Conservation (phyloP, 352 stramenopile genomes). For the Pythium angustatum region DNA sequence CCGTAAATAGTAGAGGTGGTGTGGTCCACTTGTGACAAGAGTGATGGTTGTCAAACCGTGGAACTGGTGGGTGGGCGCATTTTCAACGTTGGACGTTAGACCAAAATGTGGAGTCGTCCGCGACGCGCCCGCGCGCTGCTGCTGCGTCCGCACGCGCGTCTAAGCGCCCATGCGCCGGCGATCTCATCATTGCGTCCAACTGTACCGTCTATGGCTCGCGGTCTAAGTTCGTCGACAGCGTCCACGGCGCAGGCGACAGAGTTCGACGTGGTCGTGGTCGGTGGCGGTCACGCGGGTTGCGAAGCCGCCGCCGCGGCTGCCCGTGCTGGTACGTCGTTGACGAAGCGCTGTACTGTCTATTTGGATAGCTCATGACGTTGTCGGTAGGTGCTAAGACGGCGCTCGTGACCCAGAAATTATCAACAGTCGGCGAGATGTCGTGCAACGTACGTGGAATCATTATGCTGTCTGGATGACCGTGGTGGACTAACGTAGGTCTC, state of each 20-base stretch:
- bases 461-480: not conserved
- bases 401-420: constrained; percentile 94
- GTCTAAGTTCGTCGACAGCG: not conserved
- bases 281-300: constrained; percentile 90
- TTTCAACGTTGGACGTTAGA: too few species aligned
- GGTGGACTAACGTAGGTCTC: not conserved
- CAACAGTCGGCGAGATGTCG: constrained; percentile 97
- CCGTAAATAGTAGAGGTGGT: not conserved
- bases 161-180: not conserved
- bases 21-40: constrained; percentile 17
- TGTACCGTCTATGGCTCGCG: not conserved
- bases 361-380: not conserved
- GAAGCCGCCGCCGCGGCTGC: constrained; percentile 91
- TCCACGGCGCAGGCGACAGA: not conserved
- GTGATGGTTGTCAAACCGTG: constrained; percentile 23
- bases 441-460: constrained; percentile 90
- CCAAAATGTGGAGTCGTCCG: constrained; percentile 19
- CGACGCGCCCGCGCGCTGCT: constrained; percentile 15
- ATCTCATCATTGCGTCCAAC: not conserved
- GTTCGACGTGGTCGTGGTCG: constrained; percentile 90
- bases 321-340: constrained; percentile 37
- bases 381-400: constrained; percentile 90
- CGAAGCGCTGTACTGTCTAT: not conserved
- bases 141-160: constrained; percentile 16
- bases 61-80: not conserved